These are phyloP conservation scores for Colletotrichum australisinense DNA, from an alignment of 2,329 filamentous ascomycete genomes.

Conservation along the genomic window DNA sequence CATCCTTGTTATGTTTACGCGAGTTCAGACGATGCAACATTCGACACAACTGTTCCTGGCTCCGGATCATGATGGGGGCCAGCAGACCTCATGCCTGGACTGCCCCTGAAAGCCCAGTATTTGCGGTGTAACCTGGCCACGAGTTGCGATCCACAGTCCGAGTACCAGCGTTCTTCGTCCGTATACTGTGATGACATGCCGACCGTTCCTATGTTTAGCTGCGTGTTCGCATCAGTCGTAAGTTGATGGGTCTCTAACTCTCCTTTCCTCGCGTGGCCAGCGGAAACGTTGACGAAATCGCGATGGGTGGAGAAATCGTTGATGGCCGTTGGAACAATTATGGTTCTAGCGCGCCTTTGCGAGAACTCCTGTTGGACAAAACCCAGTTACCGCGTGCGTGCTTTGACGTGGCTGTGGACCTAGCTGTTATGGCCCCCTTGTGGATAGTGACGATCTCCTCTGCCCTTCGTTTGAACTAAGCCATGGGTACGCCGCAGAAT, in stretches of 20 bases:
- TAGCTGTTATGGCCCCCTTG: slow-evolving; percentile 5
- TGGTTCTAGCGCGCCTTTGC: not conserved
- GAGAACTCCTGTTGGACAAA: not conserved
- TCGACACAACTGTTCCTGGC: no score
- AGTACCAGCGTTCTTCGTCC: no score
- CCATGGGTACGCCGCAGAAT: slow-evolving; percentile 17
- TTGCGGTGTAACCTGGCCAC: no score
- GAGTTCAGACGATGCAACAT: no score
- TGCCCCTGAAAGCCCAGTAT: no score
- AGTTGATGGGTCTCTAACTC: not conserved
- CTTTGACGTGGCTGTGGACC: slow-evolving; percentile 3
- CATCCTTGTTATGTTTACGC: no score
- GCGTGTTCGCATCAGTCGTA: not conserved
- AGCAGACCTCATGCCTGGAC: no score
- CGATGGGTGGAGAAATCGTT: not conserved
- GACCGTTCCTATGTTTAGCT: no score
- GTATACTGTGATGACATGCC: not conserved
- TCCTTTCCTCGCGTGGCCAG: not conserved
- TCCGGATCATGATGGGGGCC: no score
- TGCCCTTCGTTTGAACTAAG: slow-evolving; percentile 6
- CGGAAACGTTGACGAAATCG: not conserved
- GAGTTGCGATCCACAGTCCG: no score
- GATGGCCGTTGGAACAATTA: not conserved
- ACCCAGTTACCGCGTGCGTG: slow-evolving; percentile 1
- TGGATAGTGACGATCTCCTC: slow-evolving; percentile 1